Conservation (phyloP, 768 basidiomycete genomes). For the Lactarius psammicola region DNA sequence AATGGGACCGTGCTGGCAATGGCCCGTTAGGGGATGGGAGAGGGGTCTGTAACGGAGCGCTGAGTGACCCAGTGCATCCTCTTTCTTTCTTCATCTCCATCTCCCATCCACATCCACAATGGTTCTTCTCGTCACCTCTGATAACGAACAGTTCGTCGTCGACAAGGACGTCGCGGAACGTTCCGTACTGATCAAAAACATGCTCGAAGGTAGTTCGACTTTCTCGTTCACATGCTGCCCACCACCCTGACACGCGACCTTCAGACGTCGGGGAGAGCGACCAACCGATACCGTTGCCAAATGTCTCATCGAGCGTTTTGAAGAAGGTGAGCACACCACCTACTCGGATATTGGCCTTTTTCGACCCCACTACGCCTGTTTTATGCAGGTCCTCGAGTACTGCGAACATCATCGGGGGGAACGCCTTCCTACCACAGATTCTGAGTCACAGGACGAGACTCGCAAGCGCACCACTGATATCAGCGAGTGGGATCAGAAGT, state of each 20-base stretch:
- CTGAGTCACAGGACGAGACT: slow-evolving; percentile 86
- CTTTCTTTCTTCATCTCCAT: neutral
- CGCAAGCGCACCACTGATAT: slow-evolving; percentile 99
- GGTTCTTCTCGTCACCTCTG: slow-evolving; percentile 90
- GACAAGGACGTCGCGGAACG: slow-evolving; percentile 95
- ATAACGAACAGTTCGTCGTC: slow-evolving; percentile 91
- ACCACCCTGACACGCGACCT: slow-evolving; percentile 20
- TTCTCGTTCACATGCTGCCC: slow-evolving; percentile 15
- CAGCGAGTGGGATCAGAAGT: slow-evolving; percentile 99
- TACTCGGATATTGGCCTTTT: slow-evolving; percentile 2
- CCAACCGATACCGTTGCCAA: slow-evolving; percentile 91
- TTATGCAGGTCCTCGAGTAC: slow-evolving; percentile 87
- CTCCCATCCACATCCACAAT: slow-evolving; percentile 43
- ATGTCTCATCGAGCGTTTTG: slow-evolving; percentile 88
- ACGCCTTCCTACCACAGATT: slow-evolving; percentile 84
- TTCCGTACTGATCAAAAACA: slow-evolving; percentile 96
- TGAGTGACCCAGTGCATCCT: neutral
- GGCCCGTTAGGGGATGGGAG: neutral
- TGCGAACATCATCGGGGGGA: slow-evolving; percentile 99
- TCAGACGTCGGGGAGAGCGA: slow-evolving; percentile 92
- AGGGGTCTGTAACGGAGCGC: neutral
- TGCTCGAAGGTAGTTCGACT: slow-evolving; percentile 81
- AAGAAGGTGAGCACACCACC: slow-evolving; percentile 67
- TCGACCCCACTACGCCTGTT: slow-evolving; percentile 12
- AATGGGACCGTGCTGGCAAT: neutral